phyloP scores from a whole-genome alignment of 2,329 filamentous ascomycete genomes.

The Pseudogymnoascus sp. region DNA sequence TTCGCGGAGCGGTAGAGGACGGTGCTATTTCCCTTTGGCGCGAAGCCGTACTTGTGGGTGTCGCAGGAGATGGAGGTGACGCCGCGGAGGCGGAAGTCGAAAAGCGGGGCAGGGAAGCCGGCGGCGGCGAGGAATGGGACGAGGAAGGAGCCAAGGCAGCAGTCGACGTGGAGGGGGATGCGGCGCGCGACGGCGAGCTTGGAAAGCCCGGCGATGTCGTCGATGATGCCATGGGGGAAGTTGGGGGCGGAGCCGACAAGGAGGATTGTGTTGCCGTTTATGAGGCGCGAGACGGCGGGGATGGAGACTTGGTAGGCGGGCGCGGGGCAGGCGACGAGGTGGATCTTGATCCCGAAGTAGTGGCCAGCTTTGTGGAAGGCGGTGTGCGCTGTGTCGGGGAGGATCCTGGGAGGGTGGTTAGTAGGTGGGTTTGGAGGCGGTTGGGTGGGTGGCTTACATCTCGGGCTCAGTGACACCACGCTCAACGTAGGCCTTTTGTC shows the following conservation, averaged over 20 bases:
- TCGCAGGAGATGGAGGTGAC: conserved; percentile 95
- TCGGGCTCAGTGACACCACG: conserved; percentile 86
- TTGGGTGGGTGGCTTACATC: conserved; percentile 54
- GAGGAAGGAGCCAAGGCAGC: conserved; percentile 92
- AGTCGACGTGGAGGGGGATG: conserved; percentile 90
- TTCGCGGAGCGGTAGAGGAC: conserved; percentile 77
- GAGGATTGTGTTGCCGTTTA: conserved; percentile 90
- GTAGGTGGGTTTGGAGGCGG: conserved; percentile 12
- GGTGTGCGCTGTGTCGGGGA: conserved; percentile 90
- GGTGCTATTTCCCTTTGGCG: conserved; percentile 93
- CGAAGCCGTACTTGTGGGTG: conserved; percentile 98
- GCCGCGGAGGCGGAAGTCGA: conserved; percentile 90
- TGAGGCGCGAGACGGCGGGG: conserved; percentile 67
- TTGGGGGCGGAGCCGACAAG: conserved; percentile 94
- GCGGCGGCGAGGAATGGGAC: conserved; percentile 86
- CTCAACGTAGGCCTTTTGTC: conserved; percentile 82
- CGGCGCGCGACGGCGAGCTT: conserved; percentile 72
- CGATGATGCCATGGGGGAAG: conserved; percentile 96
- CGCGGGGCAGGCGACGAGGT: conserved; percentile 79
- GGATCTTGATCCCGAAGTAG: conserved; percentile 95
- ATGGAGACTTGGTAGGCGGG: conserved; percentile 81
- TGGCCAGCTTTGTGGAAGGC: conserved; percentile 92
- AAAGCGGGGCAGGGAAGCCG: conserved; percentile 81
- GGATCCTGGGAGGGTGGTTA: conserved; percentile 56
- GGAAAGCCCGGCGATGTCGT: conserved; percentile 82